Conservation (phyloP, 2,329 filamentous ascomycete genomes). For the Penicillium sp. region DNA sequence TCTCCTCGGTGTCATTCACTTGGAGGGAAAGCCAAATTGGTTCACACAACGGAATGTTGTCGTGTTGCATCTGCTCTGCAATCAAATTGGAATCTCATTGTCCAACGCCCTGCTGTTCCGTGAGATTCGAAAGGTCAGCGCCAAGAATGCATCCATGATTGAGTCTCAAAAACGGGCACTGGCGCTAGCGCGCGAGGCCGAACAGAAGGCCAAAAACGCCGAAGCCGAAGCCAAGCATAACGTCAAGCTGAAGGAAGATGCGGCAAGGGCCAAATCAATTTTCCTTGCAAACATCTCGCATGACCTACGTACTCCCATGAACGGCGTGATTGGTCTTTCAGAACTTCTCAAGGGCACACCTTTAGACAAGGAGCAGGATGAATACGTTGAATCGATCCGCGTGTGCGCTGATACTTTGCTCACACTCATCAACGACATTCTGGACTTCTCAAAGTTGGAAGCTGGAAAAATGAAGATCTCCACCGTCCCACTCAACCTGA, state of each 20-base stretch:
- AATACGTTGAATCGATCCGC: conserved; percentile 64
- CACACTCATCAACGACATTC: conserved; percentile 87
- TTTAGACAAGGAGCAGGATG: conserved; percentile 60
- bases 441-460: conserved; percentile 86
- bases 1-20: conserved; percentile 62
- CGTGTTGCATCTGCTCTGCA: conserved; percentile 59
- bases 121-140: conserved; percentile 62
- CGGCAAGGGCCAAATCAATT: conserved; percentile 77
- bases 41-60: conserved; percentile 63
- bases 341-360: conserved; percentile 62
- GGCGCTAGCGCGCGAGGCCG: conserved; percentile 62
- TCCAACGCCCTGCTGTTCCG: conserved; percentile 66
- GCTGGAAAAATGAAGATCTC: conserved; percentile 87
- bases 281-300: conserved; percentile 94
- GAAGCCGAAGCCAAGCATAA: conserved; percentile 66
- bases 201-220: conserved; percentile 65
- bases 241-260: conserved; percentile 67
- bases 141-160: conserved; percentile 66
- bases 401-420: conserved; percentile 74
- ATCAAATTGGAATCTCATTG: conserved; percentile 65
- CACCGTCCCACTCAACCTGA: conserved; percentile 77
- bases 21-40: conserved; percentile 64
- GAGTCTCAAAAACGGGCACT: conserved; percentile 66
- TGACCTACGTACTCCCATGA: conserved; percentile 89
- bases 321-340: conserved; percentile 83